Evolutionary conservation across 1,284 basidiomycete genomes (phyloP), one percentile per base, ranked within the genome.

Genomic region (Neonothopanus nambi): DNA sequence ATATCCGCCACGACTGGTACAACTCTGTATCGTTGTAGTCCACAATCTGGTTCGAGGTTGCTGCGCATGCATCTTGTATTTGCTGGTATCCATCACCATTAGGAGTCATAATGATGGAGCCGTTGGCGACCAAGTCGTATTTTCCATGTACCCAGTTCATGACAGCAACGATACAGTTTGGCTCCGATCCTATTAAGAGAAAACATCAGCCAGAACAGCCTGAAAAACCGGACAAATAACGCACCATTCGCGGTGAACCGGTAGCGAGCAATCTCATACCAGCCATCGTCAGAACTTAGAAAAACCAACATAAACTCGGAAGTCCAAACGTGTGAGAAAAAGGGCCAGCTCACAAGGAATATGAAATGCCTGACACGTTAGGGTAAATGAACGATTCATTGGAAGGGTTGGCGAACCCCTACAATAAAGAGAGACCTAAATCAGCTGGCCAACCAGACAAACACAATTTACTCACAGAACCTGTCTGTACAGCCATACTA

Each of bases 1-100:
- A 83, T 63, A 90, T 86, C 21, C 72, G 70, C 83, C 84, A 91
- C 6, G 61, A 57, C 46, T 62, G 54, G 68, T 81, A 82, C 39
- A 79, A 63, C 63, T 87, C 83, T 6, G 82, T 87, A 59, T 79
- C 64, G 73, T 91, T 88, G 79, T 93, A 95, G 54, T 77, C 72
- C 63, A 93, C 85, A 64, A 95, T 81, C 66, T 93, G 85, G 68
- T 93, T 92, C 24, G 93, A 93, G 5, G 80, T 75, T 3, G 92
- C 89, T 1, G 87, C 89, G 65, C 95, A 98, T 0, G 91, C 85
- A 61, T 95, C 88, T 75, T 98, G 93, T 44, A 96, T 81, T 73
- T 95, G 93, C 67, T 95, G 91, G 70, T 82, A 91, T 13, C 94
- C 94, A 67, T 97, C 94, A 13, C 76, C 79, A 59, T 90, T 81